Evolutionary conservation across 768 basidiomycete genomes (phyloP), one percentile per base, ranked within the genome.

Genomic region (Pleurotus djamor): DNA sequence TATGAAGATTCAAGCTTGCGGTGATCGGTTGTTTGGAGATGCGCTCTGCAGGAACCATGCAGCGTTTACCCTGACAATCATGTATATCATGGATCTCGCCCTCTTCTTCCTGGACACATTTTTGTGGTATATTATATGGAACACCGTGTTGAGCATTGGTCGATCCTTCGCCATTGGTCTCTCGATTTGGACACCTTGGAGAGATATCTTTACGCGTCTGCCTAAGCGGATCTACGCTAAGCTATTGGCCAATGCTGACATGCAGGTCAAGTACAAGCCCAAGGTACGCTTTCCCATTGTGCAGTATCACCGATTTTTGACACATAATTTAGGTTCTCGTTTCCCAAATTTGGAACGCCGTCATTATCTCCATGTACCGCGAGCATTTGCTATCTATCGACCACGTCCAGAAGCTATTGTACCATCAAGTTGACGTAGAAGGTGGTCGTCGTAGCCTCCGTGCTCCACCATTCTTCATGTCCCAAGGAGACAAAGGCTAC

Each of bases 51-150:
- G 79, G 50, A 96, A 98, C 71, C 97, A 99, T 65, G 92, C 95
- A 1, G 92, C 92, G 3, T 98, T 98, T 75, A 90, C 96, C 7
- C 75, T 99, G 69, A 86, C 97, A 58, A 91, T 98, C 79, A 99
- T 98, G 96, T 98, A 95, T 71, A 78, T 97, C 79, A 98, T 98
- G 96, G 97, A 98, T 69, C 77, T 99, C 49, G 86, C 90, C 54
- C 84, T 99, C 48, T 99, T 93, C 84, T 99, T 98, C 85, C 81
- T 99, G 74, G 97, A 99, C 77, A 99, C 97, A 5, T 99, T 98
- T 89, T 76, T 99, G 34, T 99, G 97, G 97, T 99, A 96, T 70
- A 96, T 98, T 76, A 98, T 98, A 70, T 98, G 96, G 96, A 98
- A 98, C 73, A 96, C 94, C 8, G 91, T 95, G 58, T 91, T 92